Conservation (phyloP, 192 early-diverging fungal species). For the Glomus cerebriforme region DNA sequence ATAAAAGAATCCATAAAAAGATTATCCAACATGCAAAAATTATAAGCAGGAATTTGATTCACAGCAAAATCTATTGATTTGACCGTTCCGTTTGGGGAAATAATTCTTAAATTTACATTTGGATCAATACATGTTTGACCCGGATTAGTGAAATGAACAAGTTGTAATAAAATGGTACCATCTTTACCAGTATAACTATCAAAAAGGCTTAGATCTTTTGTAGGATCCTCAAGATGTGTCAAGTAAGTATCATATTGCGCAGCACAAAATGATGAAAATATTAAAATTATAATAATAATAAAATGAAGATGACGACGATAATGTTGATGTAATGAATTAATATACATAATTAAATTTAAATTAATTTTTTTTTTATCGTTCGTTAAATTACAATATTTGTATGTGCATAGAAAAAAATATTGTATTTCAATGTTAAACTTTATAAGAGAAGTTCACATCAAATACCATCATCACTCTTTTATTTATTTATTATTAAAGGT, state of each 20-base stretch:
- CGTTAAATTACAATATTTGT: no score
- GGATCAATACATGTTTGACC: neutral
- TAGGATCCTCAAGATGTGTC: neutral
- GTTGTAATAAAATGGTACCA: neutral
- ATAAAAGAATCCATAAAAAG: neutral
- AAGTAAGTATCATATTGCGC: neutral
- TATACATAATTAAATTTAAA: neutral
- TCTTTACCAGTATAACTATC: neutral
- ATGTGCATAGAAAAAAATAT: no score
- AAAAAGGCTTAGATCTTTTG: neutral
- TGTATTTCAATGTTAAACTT: no score
- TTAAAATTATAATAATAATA: neutral
- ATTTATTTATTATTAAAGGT: no score
- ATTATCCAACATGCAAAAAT: neutral
- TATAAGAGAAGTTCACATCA: no score
- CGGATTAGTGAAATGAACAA: neutral
- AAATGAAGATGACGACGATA: neutral
- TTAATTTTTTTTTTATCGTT: no score
- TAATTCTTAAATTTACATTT: neutral
- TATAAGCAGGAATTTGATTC: neutral
- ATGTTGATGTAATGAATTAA: neutral
- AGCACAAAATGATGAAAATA: neutral
- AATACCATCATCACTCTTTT: no score
- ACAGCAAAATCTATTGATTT: neutral
- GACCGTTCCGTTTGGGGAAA: neutral